phyloP scores from a whole-genome alignment of 192 early-diverging fungal genomes.

The Backusella psychrophila region DNA sequence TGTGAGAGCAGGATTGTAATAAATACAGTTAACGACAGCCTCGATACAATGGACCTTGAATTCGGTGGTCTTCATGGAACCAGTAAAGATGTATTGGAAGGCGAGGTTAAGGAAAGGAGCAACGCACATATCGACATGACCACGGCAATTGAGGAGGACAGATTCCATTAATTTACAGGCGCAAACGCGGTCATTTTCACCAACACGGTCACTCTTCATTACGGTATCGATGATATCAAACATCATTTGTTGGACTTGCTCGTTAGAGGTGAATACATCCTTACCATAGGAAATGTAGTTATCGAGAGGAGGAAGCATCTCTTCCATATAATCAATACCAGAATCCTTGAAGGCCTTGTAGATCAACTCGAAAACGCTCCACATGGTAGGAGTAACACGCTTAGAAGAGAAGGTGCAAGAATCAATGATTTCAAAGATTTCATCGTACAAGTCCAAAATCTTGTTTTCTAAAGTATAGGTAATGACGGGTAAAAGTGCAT shows the following conservation, averaged over 20 bases:
- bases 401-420: conserved; percentile 83
- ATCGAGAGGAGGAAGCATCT: conserved; percentile 88
- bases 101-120: conserved; percentile 70
- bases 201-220: conserved; percentile 72
- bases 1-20: conserved; percentile 83
- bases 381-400: conserved; percentile 78
- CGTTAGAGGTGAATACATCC: conserved; percentile 67
- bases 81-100: conserved; percentile 59
- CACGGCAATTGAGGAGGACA: conserved; percentile 80
- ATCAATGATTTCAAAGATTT: conserved; percentile 88
- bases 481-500: conserved; percentile 73
- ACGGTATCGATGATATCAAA: conserved; percentile 86
- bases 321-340: conserved; percentile 83
- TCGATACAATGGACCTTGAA: conserved; percentile 80
- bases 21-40: conserved; percentile 79
- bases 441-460: conserved; percentile 81
- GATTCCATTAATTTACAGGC: conserved; percentile 87
- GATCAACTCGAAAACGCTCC: conserved; percentile 78
- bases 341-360: conserved; percentile 78
- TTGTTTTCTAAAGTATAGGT: conserved; percentile 75
- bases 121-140: conserved; percentile 75
- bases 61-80: conserved; percentile 59
- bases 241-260: conserved; percentile 67
- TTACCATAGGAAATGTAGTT: conserved; percentile 90
- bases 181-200: conserved; percentile 76